Evolutionary conservation across 768 basidiomycete species (phyloP), one percentile per base, ranked within the genome.

Genomic region (Austroboletus festivus): DNA sequence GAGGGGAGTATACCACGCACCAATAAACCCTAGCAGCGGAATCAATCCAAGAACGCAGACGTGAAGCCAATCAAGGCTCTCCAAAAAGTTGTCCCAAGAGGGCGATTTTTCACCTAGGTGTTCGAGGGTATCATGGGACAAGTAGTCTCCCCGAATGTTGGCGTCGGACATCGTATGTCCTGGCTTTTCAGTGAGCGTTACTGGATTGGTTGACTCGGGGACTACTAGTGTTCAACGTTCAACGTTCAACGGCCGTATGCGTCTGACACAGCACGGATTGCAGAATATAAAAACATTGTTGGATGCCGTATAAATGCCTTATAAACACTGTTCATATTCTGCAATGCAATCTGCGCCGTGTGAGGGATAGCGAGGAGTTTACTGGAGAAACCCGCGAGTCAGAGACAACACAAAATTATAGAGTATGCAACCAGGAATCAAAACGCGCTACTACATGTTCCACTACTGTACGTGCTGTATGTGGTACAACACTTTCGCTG

Each of bases 61-160:
- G 58, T 80, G 85, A 58, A 93, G 76, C 81, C 84, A 94, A 68
- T 87, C 83, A 55, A 92, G 69, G 60, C 90, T 85, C 20, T 71
- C 71, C 58, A 67, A 53, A 46, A 79, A 62, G 59, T 84, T 89
- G 23, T 70, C 62, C 80, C 76, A 81, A 4, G 74, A 72, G 54
- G 86, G 86, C 0, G 88, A 87, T 11, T 85, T 73, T 3, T 82
- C 60, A 61, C 85, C 86, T 50, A 79, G 74, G 28, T 79, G 82
- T 57, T 78, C 80, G 60, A 91, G 75, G 4, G 83, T 88, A n/a
- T n/a, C n/a, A 67, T 86, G 77, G 20, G 82, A 72, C 63, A 91
- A 88, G 59, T 90, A 91, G 74, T 91, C 89, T 68, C 89, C 87
- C 15, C 86, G 85, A 50, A 89, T 82, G 61, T 80, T 75, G 58